Evolutionary conservation across 495 filamentous ascomycete species (phyloP), one percentile per base, ranked within the genome.

Genomic region (Jackrogersella multiformis): DNA sequence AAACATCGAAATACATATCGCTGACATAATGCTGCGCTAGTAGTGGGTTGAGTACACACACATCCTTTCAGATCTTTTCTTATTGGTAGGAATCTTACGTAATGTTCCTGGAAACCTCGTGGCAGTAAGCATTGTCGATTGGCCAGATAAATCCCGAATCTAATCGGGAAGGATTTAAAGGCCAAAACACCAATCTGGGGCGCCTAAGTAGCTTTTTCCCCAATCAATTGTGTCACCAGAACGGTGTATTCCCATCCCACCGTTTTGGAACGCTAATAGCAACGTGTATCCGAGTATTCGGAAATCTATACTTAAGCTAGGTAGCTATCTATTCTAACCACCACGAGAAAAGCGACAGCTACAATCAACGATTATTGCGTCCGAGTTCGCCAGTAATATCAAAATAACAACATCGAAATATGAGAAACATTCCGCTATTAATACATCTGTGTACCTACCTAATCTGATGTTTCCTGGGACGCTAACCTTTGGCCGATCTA

Each of bases 91-190:
- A 15, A 15, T 21, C 61, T 70, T 70, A 66, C 39, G 41, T 66
- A 66, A 66, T 6, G 24, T 66, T 49, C 67, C 61, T 56, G 46
- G 61, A 70, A 30, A 61, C 56, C 67, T 70, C 67, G 67, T 70
- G 67, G 67, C 57, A 34, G 58, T 53, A 21, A 23, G 16, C 42
- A 36, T 15, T 56, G 34, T 20, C 42, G 61, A 69, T 69, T 69
- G 66, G 66, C n/a, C 41, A 55, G n/a, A 48, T 61, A 70, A 65
- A 61, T 66, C 44, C 61, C 67, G 67, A 70, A 35, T 62, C 67
- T 61, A 70, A 70, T 66, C 67, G 67, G 67, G 61, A 70, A 66
- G 67, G 61, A 70, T 70, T 70, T 65, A 5, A 30, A 48, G 42
- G 6, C 42, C 46, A 56, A 64, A 45, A 61, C 58, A 12, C 45